Evolutionary conservation across 208 protist species (phyloP).

Genomic region (Trypanosoma brucei): DNA sequence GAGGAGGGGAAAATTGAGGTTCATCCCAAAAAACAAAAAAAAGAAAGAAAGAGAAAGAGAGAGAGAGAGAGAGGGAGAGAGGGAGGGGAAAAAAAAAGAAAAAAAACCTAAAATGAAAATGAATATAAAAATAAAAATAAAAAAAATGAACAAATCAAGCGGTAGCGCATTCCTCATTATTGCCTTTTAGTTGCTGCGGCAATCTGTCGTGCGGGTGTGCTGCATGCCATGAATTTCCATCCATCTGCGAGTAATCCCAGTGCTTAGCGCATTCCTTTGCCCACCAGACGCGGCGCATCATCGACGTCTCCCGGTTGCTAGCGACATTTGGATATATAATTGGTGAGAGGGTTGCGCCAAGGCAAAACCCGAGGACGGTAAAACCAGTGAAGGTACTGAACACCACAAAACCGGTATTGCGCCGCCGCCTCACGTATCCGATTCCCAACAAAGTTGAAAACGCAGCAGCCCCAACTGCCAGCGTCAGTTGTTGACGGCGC

Average conservation of each 20-base stretch:
- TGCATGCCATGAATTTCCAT: conserved; percentile 51
- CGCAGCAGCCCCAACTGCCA: conserved; percentile 35
- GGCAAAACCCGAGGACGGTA: conserved; percentile 74
- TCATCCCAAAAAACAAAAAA: too few species aligned
- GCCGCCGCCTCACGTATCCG: conserved; percentile 57
- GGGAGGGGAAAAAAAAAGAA: background rate
- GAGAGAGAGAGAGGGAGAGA: background rate
- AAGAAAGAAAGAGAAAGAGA: too few species aligned
- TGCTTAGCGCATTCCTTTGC: conserved; percentile 89
- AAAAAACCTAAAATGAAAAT: too few species aligned
- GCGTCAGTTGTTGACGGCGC: conserved; percentile 77
- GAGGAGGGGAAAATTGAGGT: too few species aligned
- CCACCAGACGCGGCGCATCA: conserved; percentile 92
- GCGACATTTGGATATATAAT: conserved; percentile 72
- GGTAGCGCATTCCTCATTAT: conserved; percentile 5
- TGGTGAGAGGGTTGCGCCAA: conserved; percentile 63
- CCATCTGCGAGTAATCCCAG: conserved; percentile 85
- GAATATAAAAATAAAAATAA: too few species aligned
- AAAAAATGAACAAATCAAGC: too few species aligned
- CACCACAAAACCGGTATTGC: conserved; percentile 78
- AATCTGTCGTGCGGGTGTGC: conserved; percentile 54
- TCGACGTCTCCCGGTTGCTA: conserved; percentile 84
- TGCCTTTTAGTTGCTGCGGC: conserved; percentile 16
- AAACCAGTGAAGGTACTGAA: conserved; percentile 82
- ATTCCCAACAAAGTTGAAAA: conserved; percentile 47